These are phyloP conservation scores for Picochlorum sp. DNA, from an alignment of 139 green algal species.

Conservation along the genomic window DNA sequence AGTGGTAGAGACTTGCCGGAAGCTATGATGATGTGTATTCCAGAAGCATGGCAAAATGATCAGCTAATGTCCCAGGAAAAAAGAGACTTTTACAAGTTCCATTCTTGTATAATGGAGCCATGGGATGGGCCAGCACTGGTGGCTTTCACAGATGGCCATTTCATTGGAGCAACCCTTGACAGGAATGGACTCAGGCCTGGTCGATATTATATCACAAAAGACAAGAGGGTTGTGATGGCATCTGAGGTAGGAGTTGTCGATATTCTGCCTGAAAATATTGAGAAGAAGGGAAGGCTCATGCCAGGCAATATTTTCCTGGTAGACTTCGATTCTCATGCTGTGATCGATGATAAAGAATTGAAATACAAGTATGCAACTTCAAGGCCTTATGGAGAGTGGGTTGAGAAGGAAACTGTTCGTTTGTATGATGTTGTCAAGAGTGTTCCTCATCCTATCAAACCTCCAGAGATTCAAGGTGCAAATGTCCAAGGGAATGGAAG, in stretches of 20 bases:
- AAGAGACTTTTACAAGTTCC: slow-evolving; percentile 86
- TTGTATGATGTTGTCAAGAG: slow-evolving; percentile 50
- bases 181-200: slow-evolving; percentile 93
- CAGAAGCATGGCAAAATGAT: slow-evolving; percentile 92
- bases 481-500: slow-evolving; percentile 10
- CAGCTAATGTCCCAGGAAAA: slow-evolving; percentile 66
- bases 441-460: slow-evolving; percentile 14
- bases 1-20: slow-evolving; percentile 75
- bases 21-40: slow-evolving; percentile 96
- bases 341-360: slow-evolving; percentile 71
- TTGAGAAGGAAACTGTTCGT: slow-evolving; percentile 58
- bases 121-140: slow-evolving; percentile 94
- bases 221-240: slow-evolving; percentile 52
- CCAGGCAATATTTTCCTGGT: slow-evolving; percentile 96
- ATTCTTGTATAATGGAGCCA: slow-evolving; percentile 90
- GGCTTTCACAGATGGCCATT: slow-evolving; percentile 86
- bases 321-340: slow-evolving; percentile 80
- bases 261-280: slow-evolving; percentile 66
- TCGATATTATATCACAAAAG: slow-evolving; percentile 90
- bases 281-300: slow-evolving; percentile 85
- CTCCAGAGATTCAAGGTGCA: slow-evolving; percentile 31
- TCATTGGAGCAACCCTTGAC: slow-evolving; percentile 90
- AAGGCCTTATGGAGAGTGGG: slow-evolving; percentile 80
- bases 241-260: slow-evolving; percentile 90
- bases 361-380: slow-evolving; percentile 56